phyloP scores from a whole-genome alignment of 352 stramenopile genomes.

The Globisporangium emineosum region DNA sequence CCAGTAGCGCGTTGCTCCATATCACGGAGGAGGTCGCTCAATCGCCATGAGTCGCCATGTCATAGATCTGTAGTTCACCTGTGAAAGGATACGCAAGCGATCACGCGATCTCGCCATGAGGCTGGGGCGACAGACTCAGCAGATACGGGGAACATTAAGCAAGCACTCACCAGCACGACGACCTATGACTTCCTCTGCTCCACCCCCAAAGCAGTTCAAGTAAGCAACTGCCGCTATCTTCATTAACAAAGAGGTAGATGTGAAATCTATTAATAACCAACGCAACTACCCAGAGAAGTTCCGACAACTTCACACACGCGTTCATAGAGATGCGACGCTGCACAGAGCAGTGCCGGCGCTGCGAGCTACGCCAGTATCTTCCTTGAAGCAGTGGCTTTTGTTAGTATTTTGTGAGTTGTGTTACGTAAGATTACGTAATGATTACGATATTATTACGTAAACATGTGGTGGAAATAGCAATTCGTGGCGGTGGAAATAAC shows the following conservation, averaged over 20 bases:
- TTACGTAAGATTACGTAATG: too few relatives aligned
- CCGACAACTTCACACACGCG: not conserved
- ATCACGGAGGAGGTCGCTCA: constrained; percentile 1
- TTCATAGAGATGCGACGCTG: not conserved
- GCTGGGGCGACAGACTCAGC: not conserved
- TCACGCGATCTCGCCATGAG: constrained; percentile 1
- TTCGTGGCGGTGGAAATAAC: too few relatives aligned
- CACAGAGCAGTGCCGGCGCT: not conserved
- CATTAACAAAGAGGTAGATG: constrained; percentile 1
- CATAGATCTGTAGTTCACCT: constrained; percentile 5
- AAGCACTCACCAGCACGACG: constrained; percentile 1
- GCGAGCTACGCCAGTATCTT: not conserved
- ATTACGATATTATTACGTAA: too few relatives aligned
- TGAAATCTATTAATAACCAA: constrained; percentile 2
- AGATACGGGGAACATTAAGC: constrained; percentile 2
- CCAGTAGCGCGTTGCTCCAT: not conserved
- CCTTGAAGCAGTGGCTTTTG: constrained; percentile 1
- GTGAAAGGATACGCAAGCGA: constrained; percentile 1
- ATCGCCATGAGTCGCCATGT: constrained; percentile 1
- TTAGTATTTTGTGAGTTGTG: too few relatives aligned
- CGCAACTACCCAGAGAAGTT: not conserved
- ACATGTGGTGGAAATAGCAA: too few relatives aligned
- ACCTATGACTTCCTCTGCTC: constrained; percentile 1
- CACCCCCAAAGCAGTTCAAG: constrained; percentile 4
- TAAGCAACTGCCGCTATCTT: constrained; percentile 1